Base-by-base conservation (phyloP, 768 basidiomycete species). In the Mycena polygramma region DNA sequence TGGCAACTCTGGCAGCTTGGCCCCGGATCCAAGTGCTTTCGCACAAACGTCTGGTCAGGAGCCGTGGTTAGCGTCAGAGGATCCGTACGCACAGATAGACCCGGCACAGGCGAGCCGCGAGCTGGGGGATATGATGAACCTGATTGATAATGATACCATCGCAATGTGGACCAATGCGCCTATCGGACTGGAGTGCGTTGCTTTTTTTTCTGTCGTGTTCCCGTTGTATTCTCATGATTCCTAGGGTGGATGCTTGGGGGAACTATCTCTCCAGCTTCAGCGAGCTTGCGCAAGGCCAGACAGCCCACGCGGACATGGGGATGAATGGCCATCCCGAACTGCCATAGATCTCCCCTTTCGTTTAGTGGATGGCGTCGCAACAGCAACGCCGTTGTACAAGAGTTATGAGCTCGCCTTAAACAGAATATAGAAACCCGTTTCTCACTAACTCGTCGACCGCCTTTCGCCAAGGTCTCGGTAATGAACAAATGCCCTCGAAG, bases 61-160 rank as follows among this genome's bases (percentile, higher is more conserved):
- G 15, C 14, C 45, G 17, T 46, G 45, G 45, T 46, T 55, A 1
- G 36, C 10, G 7, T n/a, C 54, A 13, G 54, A 55, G 7, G 36
- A 55, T 10, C 9, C n/a, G 36, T 36, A 37, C 8, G 37, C 9
- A 11, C 20, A 55, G 3, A 55, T 36, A 4, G 54, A 55, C 35
- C 54, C 54, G 11, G 22, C 54, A 11, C 54, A 55, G n/a, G 54
- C 58, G 49, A 69, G 59, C 30, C 39, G 53, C 15, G 58, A 55
- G 30, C 30, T 63, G 35, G 61, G 45, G 13, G 41, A 48, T 14
- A 57, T 62, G 67, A 69, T 69, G 60, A 54, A 54, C 30, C 20
- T 61, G 37, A 57, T 69, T 30, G 67, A 63, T 45, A 45, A 46
- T 17, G 67, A 62, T 45, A 62, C 60, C 41, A 10, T 39, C 10